Conservation (phyloP, 1,284 basidiomycete genomes). For the Apiotrichum gamsii region DNA sequence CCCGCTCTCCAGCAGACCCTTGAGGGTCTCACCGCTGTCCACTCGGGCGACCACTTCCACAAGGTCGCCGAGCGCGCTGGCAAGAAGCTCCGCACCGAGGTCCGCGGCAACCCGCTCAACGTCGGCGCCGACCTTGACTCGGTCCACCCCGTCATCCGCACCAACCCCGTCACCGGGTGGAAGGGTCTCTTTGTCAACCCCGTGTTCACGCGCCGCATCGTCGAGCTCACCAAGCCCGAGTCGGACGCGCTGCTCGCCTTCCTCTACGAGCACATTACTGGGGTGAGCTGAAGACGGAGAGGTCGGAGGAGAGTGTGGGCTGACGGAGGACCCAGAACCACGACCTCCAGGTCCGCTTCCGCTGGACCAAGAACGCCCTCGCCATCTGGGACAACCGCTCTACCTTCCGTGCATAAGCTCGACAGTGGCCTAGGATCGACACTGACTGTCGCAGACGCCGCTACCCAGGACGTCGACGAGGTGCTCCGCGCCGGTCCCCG, state of each 20-base stretch:
- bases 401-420: no score
- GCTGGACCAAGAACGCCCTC: slow-evolving; percentile 45
- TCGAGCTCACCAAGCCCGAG: slow-evolving; percentile 56
- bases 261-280: slow-evolving; percentile 36
- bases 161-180: slow-evolving; percentile 56
- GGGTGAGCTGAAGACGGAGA: background rate
- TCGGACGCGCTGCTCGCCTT: slow-evolving; percentile 44
- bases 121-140: slow-evolving; percentile 54
- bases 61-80: slow-evolving; percentile 25
- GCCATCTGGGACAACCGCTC: slow-evolving; percentile 31
- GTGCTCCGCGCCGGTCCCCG: slow-evolving; percentile 54
- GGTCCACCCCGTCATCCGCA: slow-evolving; percentile 49
- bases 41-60: slow-evolving; percentile 54
- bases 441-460: no score
- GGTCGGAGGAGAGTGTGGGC: no score
- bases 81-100: background rate
- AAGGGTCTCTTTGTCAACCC: slow-evolving; percentile 59
- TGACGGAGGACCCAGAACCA: slow-evolving; percentile 49
- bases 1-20: slow-evolving; percentile 30
- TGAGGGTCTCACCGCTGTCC: slow-evolving; percentile 52
- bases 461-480: slow-evolving; percentile 50
- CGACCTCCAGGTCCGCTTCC: slow-evolving; percentile 57
- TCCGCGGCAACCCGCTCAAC: slow-evolving; percentile 54
- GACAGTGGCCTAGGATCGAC: no score
- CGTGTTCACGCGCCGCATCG: slow-evolving; percentile 57